phyloP scores from a whole-genome alignment of 495 filamentous ascomycete genomes.

The Letharia columbiana region DNA sequence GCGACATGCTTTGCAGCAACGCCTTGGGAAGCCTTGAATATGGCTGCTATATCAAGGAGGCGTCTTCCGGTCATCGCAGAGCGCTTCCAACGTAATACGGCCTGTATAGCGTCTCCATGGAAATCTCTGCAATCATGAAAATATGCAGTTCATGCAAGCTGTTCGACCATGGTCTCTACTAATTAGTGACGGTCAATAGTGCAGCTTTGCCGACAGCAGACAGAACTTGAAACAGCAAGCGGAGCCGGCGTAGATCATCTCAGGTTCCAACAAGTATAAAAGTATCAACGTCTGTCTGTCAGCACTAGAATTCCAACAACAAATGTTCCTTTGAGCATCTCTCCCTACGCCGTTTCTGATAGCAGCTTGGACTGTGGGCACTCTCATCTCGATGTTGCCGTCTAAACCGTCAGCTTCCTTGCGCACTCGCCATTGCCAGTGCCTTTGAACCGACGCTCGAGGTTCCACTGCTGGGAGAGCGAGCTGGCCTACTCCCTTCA shows the following conservation, averaged over 20 bases:
- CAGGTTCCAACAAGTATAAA: neutral
- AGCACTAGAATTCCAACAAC: neutral
- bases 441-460: neutral
- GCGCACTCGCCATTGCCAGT: neutral
- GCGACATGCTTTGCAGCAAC: constrained; percentile 73
- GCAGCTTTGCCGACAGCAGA: neutral
- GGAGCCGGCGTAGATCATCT: neutral
- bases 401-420: neutral
- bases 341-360: neutral
- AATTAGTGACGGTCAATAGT: neutral
- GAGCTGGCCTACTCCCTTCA: constrained; percentile 16
- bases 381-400: neutral
- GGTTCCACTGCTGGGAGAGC: constrained; percentile 2
- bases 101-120: neutral
- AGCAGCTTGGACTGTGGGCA: neutral
- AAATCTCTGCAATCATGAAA: neutral
- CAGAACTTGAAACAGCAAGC: neutral
- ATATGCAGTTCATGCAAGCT: neutral
- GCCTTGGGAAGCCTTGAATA: constrained; percentile 66
- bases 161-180: neutral
- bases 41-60: constrained; percentile 68
- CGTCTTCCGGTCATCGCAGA: constrained; percentile 56
- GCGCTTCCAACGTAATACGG: neutral
- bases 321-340: neutral
- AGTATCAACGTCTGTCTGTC: neutral